Conservation (phyloP, 495 filamentous ascomycete genomes). For the Xeromyces bisporus region DNA sequence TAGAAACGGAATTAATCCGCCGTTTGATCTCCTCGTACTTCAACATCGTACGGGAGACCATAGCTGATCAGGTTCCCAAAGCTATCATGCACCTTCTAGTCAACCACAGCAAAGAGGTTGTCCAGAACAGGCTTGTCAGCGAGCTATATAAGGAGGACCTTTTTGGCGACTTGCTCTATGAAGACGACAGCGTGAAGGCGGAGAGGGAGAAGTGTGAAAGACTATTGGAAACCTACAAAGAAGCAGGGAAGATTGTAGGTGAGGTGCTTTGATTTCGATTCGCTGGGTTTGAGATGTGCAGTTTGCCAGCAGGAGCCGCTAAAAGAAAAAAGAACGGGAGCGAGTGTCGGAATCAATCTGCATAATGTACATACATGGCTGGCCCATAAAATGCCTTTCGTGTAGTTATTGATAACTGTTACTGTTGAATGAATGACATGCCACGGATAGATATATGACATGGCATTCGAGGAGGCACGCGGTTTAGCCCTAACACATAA, state of each 20-base stretch:
- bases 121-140: conserved; percentile 91
- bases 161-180: conserved; percentile 86
- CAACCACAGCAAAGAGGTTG: conserved; percentile 92
- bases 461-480: too few relatives aligned
- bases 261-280: conserved; percentile 56
- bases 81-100: conserved; percentile 97
- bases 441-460: too few relatives aligned
- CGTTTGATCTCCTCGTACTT: conserved; percentile 95
- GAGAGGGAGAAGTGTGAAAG: conserved; percentile 97
- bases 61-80: conserved; percentile 95
- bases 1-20: conserved; percentile 95
- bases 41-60: conserved; percentile 92
- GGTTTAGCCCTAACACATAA: too few relatives aligned
- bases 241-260: conserved; percentile 92
- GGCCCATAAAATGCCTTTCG: too few relatives aligned
- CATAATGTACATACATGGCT: too few relatives aligned
- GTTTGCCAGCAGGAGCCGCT: too few relatives aligned
- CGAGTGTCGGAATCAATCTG: too few relatives aligned
- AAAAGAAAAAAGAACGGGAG: too few relatives aligned
- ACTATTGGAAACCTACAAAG: conserved; percentile 80
- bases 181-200: conserved; percentile 92
- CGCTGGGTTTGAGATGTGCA: conserved; percentile 9
- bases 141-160: conserved; percentile 89
- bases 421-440: too few relatives aligned
- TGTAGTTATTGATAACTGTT: too few relatives aligned